phyloP scores from a whole-genome alignment of 2,329 filamentous ascomycete species.

The Beauveria rudraprayagi region DNA sequence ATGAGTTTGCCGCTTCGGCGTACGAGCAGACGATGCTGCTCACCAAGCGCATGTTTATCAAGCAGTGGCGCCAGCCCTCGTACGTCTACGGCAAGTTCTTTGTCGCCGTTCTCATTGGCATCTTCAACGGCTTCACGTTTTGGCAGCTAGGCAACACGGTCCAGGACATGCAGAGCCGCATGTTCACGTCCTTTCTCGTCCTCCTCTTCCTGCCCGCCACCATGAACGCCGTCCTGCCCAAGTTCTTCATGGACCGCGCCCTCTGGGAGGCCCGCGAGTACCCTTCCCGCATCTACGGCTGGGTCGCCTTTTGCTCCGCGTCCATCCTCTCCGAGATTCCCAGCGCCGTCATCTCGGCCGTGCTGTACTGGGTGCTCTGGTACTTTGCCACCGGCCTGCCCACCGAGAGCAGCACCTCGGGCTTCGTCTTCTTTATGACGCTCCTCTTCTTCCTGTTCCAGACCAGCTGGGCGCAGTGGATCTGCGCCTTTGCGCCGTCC shows the following conservation, averaged over 20 bases:
- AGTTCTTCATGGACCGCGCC: slow-evolving; percentile 65
- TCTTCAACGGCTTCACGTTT: slow-evolving; percentile 77
- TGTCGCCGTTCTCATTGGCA: slow-evolving; percentile 59
- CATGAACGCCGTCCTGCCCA: slow-evolving; percentile 67
- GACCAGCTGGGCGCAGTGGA: slow-evolving; percentile 73
- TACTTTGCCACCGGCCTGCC: slow-evolving; percentile 70
- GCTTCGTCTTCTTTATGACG: slow-evolving; percentile 72
- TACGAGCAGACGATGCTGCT: slow-evolving; percentile 56
- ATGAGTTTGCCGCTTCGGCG: slow-evolving; percentile 60
- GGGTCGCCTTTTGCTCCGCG: slow-evolving; percentile 67
- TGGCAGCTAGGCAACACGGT: slow-evolving; percentile 58
- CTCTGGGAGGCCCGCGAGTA: slow-evolving; percentile 69
- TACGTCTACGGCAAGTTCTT: slow-evolving; percentile 75
- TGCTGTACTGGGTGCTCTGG: slow-evolving; percentile 68
- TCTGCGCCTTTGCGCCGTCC: slow-evolving; percentile 70
- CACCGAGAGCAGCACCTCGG: slow-evolving; percentile 53
- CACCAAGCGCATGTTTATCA: slow-evolving; percentile 60
- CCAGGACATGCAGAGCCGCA: slow-evolving; percentile 65
- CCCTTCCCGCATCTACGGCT: slow-evolving; percentile 68
- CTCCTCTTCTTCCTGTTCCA: slow-evolving; percentile 72
- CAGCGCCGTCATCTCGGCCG: slow-evolving; percentile 52
- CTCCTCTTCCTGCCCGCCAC: slow-evolving; percentile 61
- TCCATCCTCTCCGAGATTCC: slow-evolving; percentile 68
- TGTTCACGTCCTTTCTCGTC: slow-evolving; percentile 65
- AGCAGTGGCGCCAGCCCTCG: slow-evolving; percentile 69